Evolutionary conservation across 192 early-diverging fungal genomes (phyloP).

Genomic region (Backusella australiensis): DNA sequence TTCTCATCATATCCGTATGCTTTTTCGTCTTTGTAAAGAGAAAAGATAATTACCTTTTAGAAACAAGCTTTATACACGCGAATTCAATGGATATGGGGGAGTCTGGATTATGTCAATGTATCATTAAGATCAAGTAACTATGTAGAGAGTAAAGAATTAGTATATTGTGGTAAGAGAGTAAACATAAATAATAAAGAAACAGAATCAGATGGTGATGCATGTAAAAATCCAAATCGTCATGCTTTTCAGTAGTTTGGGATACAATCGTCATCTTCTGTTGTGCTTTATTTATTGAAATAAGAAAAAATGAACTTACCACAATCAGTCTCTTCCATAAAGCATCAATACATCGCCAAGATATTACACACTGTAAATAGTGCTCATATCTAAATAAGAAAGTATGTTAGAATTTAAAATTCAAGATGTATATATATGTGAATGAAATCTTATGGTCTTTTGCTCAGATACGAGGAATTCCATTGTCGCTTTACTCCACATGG

Average conservation of each 20-base stretch:
- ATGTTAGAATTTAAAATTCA: neutral
- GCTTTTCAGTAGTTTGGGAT: constrained; percentile 18
- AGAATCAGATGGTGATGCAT: constrained; percentile 31
- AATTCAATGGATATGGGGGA: too few relatives aligned
- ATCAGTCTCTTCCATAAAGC: neutral
- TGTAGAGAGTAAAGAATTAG: neutral
- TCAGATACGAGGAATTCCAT: constrained; percentile 24
- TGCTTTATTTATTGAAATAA: neutral
- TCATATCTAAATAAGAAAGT: neutral
- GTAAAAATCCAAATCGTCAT: constrained; percentile 23
- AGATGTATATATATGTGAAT: neutral
- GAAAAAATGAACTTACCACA: constrained; percentile 11
- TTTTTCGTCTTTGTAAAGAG: neutral
- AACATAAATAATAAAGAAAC: neutral
- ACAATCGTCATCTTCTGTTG: constrained; percentile 18
- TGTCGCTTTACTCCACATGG: constrained; percentile 12
- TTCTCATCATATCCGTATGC: constrained; percentile 17
- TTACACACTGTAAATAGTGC: neutral
- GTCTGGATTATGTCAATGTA: neutral
- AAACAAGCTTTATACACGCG: neutral
- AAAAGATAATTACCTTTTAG: neutral
- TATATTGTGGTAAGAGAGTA: neutral
- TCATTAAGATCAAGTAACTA: neutral
- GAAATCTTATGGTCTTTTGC: neutral
- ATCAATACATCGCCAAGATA: neutral